Evolutionary conservation across 441 rosid genomes (phyloP), one percentile per base, ranked within the genome.

Genomic region (Pelargonium fulgidum): DNA sequence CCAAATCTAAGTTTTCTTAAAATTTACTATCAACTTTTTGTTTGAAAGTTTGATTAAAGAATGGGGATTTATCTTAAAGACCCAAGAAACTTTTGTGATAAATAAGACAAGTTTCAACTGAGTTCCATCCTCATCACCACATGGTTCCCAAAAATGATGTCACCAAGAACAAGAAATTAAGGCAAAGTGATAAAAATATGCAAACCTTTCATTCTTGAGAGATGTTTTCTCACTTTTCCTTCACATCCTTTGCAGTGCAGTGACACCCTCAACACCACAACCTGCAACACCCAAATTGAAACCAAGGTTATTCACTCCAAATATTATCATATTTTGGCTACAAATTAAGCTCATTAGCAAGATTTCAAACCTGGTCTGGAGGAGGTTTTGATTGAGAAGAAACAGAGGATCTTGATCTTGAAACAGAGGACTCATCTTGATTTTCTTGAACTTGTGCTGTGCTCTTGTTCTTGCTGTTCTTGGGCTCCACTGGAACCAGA

Each of bases 181-280:
- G 17, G 36, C 8, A 52, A 48, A 47, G 7, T 45, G 45, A 64
- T 12, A 19, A 4, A 16, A 16, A 61, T 42, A 39, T 52, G 11
- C 13, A 26, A 74, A 87, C 97, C 97, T 89, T 87, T 80, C 86
- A 91, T 77, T 86, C 86, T 91, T 63, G 96, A 93, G 48, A 91
- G 79, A 82, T 94, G 99, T 70, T 94, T 94, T 80, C 91, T 89
- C 24, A 91, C 82, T 90, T 94, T 91, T 66, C 91, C 94, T 73
- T 84, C 97, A 75, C 97, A 94, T 54, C 96, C 98, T 86, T 78
- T 94, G 85, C 98, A 92, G 76, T 94, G 98, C 64, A 94, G 75
- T 64, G 99, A 94, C 72, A 94, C 99, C 81, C 91, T 89, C 81
- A 94, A 70, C 39, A 84, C 97, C 66, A 94, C 97, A 45, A 92